A percentile compares a stretch with the other conserved stretches of the same genome.
Conservation (phyloP, 352 stramenopile genomes). For the Globisporangium splendens region DNA sequence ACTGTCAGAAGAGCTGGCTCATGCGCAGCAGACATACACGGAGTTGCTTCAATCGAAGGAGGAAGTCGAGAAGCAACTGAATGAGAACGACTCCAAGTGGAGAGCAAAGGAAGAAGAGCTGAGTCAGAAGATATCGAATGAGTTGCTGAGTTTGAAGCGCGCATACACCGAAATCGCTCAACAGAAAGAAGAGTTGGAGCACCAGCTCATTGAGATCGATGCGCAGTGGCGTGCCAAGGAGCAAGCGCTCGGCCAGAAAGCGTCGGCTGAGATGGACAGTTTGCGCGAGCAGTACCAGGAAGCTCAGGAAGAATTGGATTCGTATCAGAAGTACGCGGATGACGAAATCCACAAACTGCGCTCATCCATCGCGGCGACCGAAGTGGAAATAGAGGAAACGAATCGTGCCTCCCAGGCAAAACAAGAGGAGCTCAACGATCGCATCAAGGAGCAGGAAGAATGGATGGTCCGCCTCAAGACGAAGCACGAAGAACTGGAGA, state of each 20-base stretch:
- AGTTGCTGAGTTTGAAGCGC: slow-evolving; percentile 15
- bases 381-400: slow-evolving; percentile 33
- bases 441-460: slow-evolving; percentile 23
- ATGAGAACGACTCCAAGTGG: slow-evolving; percentile 11
- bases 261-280: slow-evolving; percentile 27
- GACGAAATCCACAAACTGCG: slow-evolving; percentile 49
- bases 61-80: slow-evolving; percentile 13
- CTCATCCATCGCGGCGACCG: slow-evolving; percentile 28
- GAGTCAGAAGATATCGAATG: slow-evolving; percentile 16
- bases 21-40: slow-evolving; percentile 5
- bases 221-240: slow-evolving; percentile 34
- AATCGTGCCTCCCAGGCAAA: slow-evolving; percentile 17
- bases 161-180: slow-evolving; percentile 17
- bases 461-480: slow-evolving; percentile 22
- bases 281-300: slow-evolving; percentile 41
- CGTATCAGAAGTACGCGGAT: slow-evolving; percentile 47
- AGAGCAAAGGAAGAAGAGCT: slow-evolving; percentile 5
- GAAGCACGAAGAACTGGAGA: slow-evolving; percentile 27
- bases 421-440: slow-evolving; percentile 24
- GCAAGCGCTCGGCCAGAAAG: slow-evolving; percentile 27
- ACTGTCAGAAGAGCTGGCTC: slow-evolving; percentile 3
- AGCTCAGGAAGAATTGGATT: slow-evolving; percentile 45
- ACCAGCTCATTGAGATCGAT: slow-evolving; percentile 24
- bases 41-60: slow-evolving; percentile 5
- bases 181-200: slow-evolving; percentile 28